phyloP scores from a whole-genome alignment of 352 stramenopile species.

The Pythium periplocum region DNA sequence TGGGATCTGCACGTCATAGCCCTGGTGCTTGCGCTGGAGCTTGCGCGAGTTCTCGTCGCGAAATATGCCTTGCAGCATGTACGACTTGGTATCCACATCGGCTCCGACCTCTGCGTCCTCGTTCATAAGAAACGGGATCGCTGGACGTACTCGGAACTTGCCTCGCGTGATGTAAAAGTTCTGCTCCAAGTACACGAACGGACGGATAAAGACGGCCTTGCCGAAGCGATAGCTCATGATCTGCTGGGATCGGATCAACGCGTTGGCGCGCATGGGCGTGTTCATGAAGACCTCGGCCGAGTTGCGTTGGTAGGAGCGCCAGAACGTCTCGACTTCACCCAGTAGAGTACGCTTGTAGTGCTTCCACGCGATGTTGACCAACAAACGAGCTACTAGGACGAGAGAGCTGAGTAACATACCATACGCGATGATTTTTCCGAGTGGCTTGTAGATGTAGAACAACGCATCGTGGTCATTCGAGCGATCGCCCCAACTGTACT shows the following conservation, averaged over 20 bases:
- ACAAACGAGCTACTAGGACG: slow-evolving; percentile 6
- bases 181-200: slow-evolving; percentile 23
- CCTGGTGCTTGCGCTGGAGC: slow-evolving; percentile 7
- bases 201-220: slow-evolving; percentile 18
- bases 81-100: slow-evolving; percentile 11
- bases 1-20: slow-evolving; percentile 15
- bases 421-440: slow-evolving; percentile 14
- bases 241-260: slow-evolving; percentile 15
- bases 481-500: slow-evolving; percentile 22
- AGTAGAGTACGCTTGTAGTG: slow-evolving; percentile 10
- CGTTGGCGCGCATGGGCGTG: slow-evolving; percentile 18
- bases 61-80: slow-evolving; percentile 15
- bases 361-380: slow-evolving; percentile 4
- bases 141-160: slow-evolving; percentile 10
- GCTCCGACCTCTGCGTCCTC: slow-evolving; percentile 8
- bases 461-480: slow-evolving; percentile 7
- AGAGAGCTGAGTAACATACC: slow-evolving; percentile 13
- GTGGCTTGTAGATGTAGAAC: slow-evolving; percentile 14
- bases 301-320: slow-evolving; percentile 21
- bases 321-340: slow-evolving; percentile 14
- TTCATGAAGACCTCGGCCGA: slow-evolving; percentile 24
- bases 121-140: slow-evolving; percentile 12
- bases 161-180: slow-evolving; percentile 22
- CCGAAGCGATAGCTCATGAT: slow-evolving; percentile 22
- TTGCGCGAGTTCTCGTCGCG: slow-evolving; percentile 13